Conservation (phyloP, 345 rosid species). For the Salix arbutifolia region DNA sequence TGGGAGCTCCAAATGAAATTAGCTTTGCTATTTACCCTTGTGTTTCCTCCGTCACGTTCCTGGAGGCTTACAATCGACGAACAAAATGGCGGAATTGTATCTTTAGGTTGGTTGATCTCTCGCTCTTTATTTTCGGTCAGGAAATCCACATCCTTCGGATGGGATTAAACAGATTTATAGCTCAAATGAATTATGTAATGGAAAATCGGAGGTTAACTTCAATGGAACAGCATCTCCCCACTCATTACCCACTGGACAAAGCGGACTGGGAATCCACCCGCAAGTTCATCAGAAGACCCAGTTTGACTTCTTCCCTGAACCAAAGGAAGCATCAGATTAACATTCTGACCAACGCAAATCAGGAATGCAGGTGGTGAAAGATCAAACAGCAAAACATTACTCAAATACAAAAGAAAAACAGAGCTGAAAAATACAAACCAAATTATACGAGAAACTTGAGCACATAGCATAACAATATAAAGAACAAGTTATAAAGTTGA, state of each 20-base stretch:
- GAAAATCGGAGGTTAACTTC: slow-evolving; percentile 7
- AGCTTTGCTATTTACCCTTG: slow-evolving; percentile 13
- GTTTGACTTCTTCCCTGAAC: slow-evolving; percentile 43
- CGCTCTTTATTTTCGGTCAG: slow-evolving; percentile 11
- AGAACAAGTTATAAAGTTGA: too few relatives aligned
- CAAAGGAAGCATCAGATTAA: background rate
- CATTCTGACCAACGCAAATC: background rate
- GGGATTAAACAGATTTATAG: slow-evolving; percentile 23
- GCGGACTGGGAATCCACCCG: slow-evolving; percentile 39
- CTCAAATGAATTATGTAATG: slow-evolving; percentile 7
- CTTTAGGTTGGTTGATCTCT: slow-evolving; percentile 9
- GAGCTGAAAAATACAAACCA: too few relatives aligned
- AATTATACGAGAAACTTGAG: too few relatives aligned
- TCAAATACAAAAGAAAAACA: too few relatives aligned
- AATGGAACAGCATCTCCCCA: slow-evolving; percentile 42
- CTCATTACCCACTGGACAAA: slow-evolving; percentile 65
- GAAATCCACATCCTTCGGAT: slow-evolving; percentile 54
- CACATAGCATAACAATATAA: too few relatives aligned
- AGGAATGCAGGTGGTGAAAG: background rate
- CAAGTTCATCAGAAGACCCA: slow-evolving; percentile 5
- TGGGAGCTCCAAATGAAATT: slow-evolving; percentile 16
- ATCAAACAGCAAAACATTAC: background rate
- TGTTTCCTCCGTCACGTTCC: slow-evolving; percentile 2
- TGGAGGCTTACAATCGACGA: slow-evolving; percentile 6
- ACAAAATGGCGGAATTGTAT: slow-evolving; percentile 9